Evolutionary conservation across 768 basidiomycete genomes (phyloP), one percentile per base, ranked within the genome.

Genomic region (Naganishia friedmannii): DNA sequence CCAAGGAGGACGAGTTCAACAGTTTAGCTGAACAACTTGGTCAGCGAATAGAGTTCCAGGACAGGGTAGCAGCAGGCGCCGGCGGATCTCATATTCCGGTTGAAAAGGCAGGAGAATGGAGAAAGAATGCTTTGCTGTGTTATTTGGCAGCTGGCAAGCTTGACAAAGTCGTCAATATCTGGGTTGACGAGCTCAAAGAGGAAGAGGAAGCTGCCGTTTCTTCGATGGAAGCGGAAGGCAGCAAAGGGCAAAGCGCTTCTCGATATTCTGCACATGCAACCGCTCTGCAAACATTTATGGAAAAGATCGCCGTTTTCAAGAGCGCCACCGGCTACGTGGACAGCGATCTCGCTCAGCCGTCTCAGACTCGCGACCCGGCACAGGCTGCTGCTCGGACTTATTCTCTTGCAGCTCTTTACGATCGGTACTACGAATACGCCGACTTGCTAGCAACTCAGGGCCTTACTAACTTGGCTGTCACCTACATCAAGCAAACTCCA

Each of bases 271-370:
- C 77, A 42, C 80, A 76, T 66, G 91, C 90, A 0, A 86, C 88
- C 31, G 92, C 93, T 2, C 82, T 99, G 51, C 95, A 97, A 78
- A 88, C 89, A 0, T 94, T 98, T 82, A 86, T 98, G 75, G 96
- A 98, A 83, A 98, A 98, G 82, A 93, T 97, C 28, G 88, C 93
- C 0, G 88, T 96, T 51, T 98, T 99, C 86, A 88, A 92, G 60
- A 74, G 75, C 32, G 96, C 95, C 0, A 90, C 91, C 57, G 77
- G 73, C 12, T 82, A 82, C 70, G 73, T 76, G 63, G 81, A 82
- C 66, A 63, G 74, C 34, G 93, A 94, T 72, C 84, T 97, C 45
- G 77, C 80, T 1, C 74, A 80, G 0, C 78, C 84, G 2, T 81
- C 83, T 9, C 77, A 80, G 12, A 79, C 78, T 10, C 77, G 77